Conservation (phyloP, 306 rosid genomes). For the Mimosa pudica region DNA sequence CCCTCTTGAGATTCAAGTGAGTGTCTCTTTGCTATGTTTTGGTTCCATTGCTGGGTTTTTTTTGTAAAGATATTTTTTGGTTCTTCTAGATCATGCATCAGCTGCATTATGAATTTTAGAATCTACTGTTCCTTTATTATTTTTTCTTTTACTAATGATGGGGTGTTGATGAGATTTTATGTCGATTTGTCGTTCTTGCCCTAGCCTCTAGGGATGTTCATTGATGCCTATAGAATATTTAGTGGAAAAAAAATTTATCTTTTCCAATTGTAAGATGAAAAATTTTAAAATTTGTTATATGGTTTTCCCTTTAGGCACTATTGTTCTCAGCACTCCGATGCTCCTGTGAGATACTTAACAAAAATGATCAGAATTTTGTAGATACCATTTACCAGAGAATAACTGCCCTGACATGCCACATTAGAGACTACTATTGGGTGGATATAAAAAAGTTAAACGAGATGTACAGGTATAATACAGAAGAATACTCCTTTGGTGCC, state of each 20-base stretch:
- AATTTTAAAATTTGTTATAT: conserved; percentile 21
- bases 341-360: conserved; percentile 73
- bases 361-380: conserved; percentile 65
- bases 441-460: conserved; percentile 87
- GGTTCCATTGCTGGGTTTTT: not conserved
- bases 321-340: conserved; percentile 94
- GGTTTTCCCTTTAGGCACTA: conserved; percentile 56
- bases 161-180: not conserved
- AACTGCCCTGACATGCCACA: conserved; percentile 86
- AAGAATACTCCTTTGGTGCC: conserved; percentile 89
- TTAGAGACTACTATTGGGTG: conserved; percentile 94
- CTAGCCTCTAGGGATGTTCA: not conserved
- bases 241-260: not conserved
- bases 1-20: conserved; percentile 97
- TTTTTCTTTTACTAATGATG: not conserved
- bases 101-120: conserved; percentile 6
- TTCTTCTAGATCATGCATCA: conserved; percentile 11
- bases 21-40: conserved; percentile 32
- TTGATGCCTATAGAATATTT: not conserved
- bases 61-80: not conserved
- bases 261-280: not conserved
- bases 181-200: not conserved
- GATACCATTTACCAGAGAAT: conserved; percentile 85
- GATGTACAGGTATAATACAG: conserved; percentile 94
- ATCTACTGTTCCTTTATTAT: not conserved